phyloP scores from a whole-genome alignment of 1,284 basidiomycete species.

The Heterobasidion annosum region DNA sequence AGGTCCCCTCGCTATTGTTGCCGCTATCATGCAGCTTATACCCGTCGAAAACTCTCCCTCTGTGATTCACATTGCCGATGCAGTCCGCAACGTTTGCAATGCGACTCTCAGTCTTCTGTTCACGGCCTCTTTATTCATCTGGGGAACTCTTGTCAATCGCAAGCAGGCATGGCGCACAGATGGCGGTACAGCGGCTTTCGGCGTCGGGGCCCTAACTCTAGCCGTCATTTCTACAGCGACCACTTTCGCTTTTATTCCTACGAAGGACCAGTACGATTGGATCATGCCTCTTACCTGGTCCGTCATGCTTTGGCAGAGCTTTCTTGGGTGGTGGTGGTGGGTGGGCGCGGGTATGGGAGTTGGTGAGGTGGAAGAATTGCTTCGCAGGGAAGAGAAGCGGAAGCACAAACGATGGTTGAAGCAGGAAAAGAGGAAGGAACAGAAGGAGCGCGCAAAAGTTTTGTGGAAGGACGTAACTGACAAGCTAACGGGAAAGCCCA shows the following conservation, averaged over 20 bases:
- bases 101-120: conserved; percentile 92
- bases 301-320: conserved; percentile 88
- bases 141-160: conserved; percentile 89
- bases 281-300: conserved; percentile 80
- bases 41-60: conserved; percentile 45
- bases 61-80: conserved; percentile 58
- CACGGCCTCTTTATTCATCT: conserved; percentile 82
- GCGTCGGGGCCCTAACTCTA: conserved; percentile 70
- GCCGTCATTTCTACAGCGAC: conserved; percentile 75
- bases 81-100: conserved; percentile 91
- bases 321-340: conserved; percentile 97
- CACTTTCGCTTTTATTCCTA: conserved; percentile 80
- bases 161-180: conserved; percentile 91
- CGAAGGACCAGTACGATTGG: conserved; percentile 80
- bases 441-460: conserved; percentile 36
- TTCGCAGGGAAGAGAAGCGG: conserved; percentile 49
- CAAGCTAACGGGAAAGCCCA: neutral
- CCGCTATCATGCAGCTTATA: conserved; percentile 81
- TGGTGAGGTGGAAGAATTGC: conserved; percentile 51
- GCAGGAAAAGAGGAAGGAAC: conserved; percentile 28
- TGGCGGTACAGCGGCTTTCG: conserved; percentile 94
- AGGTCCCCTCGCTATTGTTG: conserved; percentile 82
- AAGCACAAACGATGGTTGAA: conserved; percentile 34
- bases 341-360: conserved; percentile 81
- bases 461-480: conserved; percentile 47